Evolutionary conservation across 257 asterid species (phyloP).

Genomic region (Mitragyna speciosa): DNA sequence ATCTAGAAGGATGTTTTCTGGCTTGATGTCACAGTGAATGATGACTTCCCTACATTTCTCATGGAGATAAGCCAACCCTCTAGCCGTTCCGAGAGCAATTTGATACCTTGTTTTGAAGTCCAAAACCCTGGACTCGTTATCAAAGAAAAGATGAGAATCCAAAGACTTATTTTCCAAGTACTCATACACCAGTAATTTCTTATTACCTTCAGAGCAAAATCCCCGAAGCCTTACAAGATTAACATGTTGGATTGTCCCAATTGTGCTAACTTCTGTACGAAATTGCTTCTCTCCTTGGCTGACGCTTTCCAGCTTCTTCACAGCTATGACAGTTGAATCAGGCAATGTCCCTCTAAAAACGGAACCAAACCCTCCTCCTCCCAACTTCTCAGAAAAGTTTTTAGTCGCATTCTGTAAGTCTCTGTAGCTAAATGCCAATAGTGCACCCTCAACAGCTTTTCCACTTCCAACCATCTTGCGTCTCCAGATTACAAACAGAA

Average conservation of each 20-base stretch:
- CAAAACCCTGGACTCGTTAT: constrained; percentile 28
- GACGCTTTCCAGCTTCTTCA: constrained; percentile 51
- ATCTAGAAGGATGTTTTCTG: constrained; percentile 47
- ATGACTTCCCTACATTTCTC: constrained; percentile 55
- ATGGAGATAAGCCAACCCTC: constrained; percentile 44
- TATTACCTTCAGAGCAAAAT: constrained; percentile 45
- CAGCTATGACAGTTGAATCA: constrained; percentile 46
- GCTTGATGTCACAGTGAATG: constrained; percentile 53
- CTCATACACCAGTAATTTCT: constrained; percentile 47
- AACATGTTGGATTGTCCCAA: constrained; percentile 56
- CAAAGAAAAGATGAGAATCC: constrained; percentile 42
- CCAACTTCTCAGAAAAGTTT: constrained; percentile 51
- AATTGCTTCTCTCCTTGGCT: constrained; percentile 63
- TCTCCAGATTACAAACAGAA: constrained; percentile 26
- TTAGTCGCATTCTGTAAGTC: constrained; percentile 46
- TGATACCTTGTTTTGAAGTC: constrained; percentile 48
- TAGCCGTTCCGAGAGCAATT: constrained; percentile 52
- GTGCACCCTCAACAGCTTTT: constrained; percentile 33
- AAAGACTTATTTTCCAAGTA: constrained; percentile 48
- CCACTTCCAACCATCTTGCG: constrained; percentile 16
- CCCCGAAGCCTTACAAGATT: constrained; percentile 55
- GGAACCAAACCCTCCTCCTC: constrained; percentile 58
- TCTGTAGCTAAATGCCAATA: constrained; percentile 36
- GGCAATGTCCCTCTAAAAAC: constrained; percentile 51
- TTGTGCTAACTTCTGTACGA: constrained; percentile 56